These are phyloP conservation scores for Amoebophrya sp. DNA, from an alignment of 169 alveolate species.

Conservation along the genomic window DNA sequence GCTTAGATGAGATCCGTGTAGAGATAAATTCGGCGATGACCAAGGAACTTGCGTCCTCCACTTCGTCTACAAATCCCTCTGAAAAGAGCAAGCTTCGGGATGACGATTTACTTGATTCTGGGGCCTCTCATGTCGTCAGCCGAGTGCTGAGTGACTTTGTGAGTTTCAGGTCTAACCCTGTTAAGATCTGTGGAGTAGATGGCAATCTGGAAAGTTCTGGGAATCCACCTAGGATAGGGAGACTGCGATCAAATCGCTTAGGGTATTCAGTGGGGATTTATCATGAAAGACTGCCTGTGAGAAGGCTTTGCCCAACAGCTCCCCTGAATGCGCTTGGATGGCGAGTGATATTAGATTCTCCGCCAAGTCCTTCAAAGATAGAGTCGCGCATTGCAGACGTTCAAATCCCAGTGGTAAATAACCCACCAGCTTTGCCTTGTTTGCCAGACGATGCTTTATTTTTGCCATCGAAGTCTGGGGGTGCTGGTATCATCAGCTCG, in stretches of 20 bases:
- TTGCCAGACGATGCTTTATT: neutral
- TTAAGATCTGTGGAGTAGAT: neutral
- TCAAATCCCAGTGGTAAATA: neutral
- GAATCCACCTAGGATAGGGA: neutral
- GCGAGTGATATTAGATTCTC: no score
- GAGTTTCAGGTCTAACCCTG: neutral
- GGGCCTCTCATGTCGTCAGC: neutral
- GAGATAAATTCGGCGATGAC: no score
- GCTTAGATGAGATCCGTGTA: neutral
- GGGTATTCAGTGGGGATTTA: neutral
- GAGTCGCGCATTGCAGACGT: neutral
- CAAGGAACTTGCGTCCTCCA: neutral
- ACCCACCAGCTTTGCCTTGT: neutral
- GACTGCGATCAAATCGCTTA: neutral
- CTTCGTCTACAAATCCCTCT: neutral
- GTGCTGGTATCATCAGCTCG: neutral
- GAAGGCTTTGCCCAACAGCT: neutral
- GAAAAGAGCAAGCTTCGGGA: neutral
- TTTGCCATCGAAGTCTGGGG: neutral
- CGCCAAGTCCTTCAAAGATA: no score
- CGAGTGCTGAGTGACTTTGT: neutral
- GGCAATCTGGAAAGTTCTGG: neutral
- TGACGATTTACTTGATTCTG: neutral
- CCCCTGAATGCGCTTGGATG: neutral
- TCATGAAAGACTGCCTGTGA: neutral